Base-by-base conservation (phyloP, 495 filamentous ascomycete species). In the Neurospora africana region DNA sequence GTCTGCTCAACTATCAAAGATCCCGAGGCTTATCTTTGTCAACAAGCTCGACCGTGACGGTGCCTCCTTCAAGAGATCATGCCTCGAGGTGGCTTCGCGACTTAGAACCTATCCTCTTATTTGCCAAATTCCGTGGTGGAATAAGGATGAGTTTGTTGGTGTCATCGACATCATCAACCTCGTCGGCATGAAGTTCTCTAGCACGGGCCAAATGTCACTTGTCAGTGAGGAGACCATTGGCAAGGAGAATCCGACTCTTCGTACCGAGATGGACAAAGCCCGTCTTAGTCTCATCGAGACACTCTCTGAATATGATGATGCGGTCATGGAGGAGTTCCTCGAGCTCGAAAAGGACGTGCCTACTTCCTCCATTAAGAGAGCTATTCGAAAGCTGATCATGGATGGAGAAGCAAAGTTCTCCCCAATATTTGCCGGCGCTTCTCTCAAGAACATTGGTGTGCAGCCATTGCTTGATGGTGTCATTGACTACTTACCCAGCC, bases 1-100 rank as follows among this genome's bases (percentile, higher is more conserved):
- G 13, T 95, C 98, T 71, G 95, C 96, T 2, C 91, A 89, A 69
- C 88, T 88, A 11, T 97, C 95, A 75, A 85, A 83, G 11, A 98
- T 98, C 41, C 96, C 96, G 15, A 84, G 93, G 33, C 87, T 98
- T 37, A 85, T 97, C 65, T 99, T 91, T 73, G 86, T 98, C 75
- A 99, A 99, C 82, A 99, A 99, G 80, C 88, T 99, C 15, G 96
- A 99, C 77, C 90, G 96, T 40, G 93, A 96, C 73, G 96, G 96
- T 2, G 95, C 96, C 11, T 91, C 92, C 5, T 99, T 98, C 83
- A 90, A 89, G 23, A 86, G 89, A 43, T 97, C 95, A 0, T 90
- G 97, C 5, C 91, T 89, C 70, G 94, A 98, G 78, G 90, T 95
- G 27, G 93, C 90, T 9, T 84, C 89, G 2, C 88, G 93, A 71